Evolutionary conservation across 768 basidiomycete genomes (phyloP), one percentile per base, ranked within the genome.

Genomic region (Tremella yokohamensis): DNA sequence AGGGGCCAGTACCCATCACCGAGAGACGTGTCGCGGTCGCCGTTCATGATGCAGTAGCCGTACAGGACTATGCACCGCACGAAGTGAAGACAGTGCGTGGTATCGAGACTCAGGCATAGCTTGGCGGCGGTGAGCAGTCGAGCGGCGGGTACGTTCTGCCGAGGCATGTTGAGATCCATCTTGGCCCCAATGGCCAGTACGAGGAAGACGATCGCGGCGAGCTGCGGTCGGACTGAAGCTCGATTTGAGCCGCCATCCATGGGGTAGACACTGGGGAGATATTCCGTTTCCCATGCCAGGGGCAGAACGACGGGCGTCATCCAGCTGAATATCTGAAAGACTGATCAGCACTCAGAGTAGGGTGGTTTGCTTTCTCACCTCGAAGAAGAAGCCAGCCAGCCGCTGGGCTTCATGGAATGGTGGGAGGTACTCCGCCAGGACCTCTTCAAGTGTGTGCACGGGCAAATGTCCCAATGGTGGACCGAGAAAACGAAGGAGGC

Each of bases 321-420:
- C 62, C 62, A 64, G n/a, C 58, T 58, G 20, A 59, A 60, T 0
- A 56, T 64, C 62, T 64, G 15, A 13, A 22, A 9, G n/a, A 37
- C 8, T 49, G 9, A 49, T 16, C 15, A 18, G 26, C n/a, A n/a
- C n/a, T n/a, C n/a, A n/a, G n/a, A n/a, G n/a, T n/a, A n/a, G n/a
- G n/a, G n/a, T n/a, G n/a, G 11, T 19, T 9, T 9, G 8, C 45
- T 47, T 8, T 8, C 62, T 51, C 49, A 59, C 62, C 16, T 47
- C 42, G 24, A 52, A 63, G 50, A 59, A 63, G 12, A 54, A 51
- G 12, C 45, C 57, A 8, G 54, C 62, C 22, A 63, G 45, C 2
- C 42, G 24, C 24, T 50, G 25, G 8, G 42, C 58, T 22, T 48
- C 47, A n/a, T 56, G 52, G 8, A 34, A 37, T 2, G 49, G 39